Percentiles rank a stretch among this genome's conserved stretches.
These are phyloP conservation scores for Draba incana DNA, from an alignment of 345 rosid genomes.

Conservation along the genomic window DNA sequence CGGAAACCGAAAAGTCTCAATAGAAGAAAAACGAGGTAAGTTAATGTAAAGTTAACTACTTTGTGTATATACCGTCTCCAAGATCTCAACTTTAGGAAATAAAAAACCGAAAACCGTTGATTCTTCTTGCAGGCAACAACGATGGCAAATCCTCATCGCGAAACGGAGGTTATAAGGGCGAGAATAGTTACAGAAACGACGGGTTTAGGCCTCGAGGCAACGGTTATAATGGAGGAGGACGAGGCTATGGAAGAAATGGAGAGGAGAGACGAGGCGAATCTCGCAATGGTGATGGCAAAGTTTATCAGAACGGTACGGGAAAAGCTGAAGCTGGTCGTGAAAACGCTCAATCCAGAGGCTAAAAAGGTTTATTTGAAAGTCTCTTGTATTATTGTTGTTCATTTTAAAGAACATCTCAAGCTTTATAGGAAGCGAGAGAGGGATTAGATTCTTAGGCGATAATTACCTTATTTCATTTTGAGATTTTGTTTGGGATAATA, in stretches of 20 bases:
- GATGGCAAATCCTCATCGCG: constrained; percentile 49
- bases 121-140: constrained; percentile 45
- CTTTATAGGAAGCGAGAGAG: constrained; percentile 19
- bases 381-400: constrained; percentile 1
- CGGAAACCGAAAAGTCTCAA: constrained; percentile 67
- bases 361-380: constrained; percentile 15
- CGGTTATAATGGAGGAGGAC: constrained; percentile 43
- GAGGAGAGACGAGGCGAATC: constrained; percentile 50
- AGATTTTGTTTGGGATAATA: constrained; percentile 17
- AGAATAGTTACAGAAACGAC: constrained; percentile 58
- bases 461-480: not conserved
- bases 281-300: constrained; percentile 44
- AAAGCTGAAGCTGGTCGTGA: constrained; percentile 35
- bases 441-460: constrained; percentile 20
- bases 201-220: constrained; percentile 56
- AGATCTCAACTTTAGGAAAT: constrained; percentile 1
- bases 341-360: constrained; percentile 23
- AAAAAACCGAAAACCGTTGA: not conserved
- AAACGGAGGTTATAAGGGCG: constrained; percentile 56
- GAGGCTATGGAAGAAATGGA: constrained; percentile 50
- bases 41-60: not conserved
- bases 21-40: constrained; percentile 80
- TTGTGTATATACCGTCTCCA: not conserved
- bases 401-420: constrained; percentile 28
- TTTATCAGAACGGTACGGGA: constrained; percentile 39